Percentiles rank a stretch among this genome's conserved stretches.
These are phyloP conservation scores for Aspergillus latus DNA, from an alignment of 2,329 filamentous ascomycete species.

Conservation along the genomic window DNA sequence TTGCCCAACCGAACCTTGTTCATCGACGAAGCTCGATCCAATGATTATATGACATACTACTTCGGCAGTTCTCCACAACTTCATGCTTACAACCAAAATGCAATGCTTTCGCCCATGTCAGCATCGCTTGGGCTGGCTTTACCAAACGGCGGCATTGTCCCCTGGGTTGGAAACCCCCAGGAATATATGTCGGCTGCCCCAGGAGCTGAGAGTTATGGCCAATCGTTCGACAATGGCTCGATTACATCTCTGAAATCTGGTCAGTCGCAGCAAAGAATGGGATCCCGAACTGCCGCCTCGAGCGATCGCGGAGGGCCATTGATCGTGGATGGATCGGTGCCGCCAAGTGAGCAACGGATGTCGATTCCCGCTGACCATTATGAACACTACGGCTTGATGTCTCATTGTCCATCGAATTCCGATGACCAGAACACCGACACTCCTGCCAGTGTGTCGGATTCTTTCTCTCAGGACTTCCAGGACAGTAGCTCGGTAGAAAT, in stretches of 20 bases:
- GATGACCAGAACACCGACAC: conserved; percentile 40
- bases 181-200: conserved; percentile 35
- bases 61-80: conserved; percentile 45
- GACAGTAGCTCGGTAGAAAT: conserved; percentile 39
- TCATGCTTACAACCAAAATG: conserved; percentile 41
- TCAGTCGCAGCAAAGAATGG: conserved; percentile 23
- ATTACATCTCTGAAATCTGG: conserved; percentile 22
- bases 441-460: conserved; percentile 39
- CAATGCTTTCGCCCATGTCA: conserved; percentile 40
- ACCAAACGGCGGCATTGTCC: conserved; percentile 39
- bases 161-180: conserved; percentile 32
- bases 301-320: conserved; percentile 41
- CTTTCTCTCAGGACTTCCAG: conserved; percentile 40
- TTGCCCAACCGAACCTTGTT: conserved; percentile 35
- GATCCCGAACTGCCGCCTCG: conserved; percentile 30
- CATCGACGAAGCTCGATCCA: conserved; percentile 39
- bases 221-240: conserved; percentile 26
- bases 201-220: conserved; percentile 26
- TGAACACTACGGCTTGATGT: conserved; percentile 38
- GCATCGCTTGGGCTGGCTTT: conserved; percentile 41
- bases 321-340: conserved; percentile 50
- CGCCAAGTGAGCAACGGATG: conserved; percentile 37
- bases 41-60: conserved; percentile 51
- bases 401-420: conserved; percentile 43
- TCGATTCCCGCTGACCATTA: conserved; percentile 35